A percentile compares a stretch with the other conserved stretches of the same genome.
phyloP scores from a whole-genome alignment of 2,329 filamentous ascomycete species.

The Fusarium avenaceum region DNA sequence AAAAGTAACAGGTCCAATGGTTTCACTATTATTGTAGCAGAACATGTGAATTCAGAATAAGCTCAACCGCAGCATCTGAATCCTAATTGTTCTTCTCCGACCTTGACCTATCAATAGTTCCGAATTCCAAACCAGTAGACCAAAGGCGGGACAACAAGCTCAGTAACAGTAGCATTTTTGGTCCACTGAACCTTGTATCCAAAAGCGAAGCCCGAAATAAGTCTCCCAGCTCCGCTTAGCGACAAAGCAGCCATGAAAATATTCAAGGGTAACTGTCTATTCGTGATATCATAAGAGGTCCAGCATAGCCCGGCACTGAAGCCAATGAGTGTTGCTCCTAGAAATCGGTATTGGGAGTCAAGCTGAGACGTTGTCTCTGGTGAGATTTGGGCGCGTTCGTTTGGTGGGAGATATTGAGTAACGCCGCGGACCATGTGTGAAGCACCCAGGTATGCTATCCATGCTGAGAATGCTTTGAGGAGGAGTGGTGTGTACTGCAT shows the following conservation, averaged over 20 bases:
- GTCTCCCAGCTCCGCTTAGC: neutral
- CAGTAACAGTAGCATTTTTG: neutral
- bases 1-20: no score
- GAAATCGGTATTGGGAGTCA: slow-evolving; percentile 3
- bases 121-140: neutral
- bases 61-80: neutral
- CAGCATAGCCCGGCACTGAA: neutral
- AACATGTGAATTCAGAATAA: neutral
- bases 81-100: neutral
- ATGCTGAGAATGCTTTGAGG: slow-evolving; percentile 1
- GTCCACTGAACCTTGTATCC: neutral
- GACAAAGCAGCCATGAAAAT: neutral
- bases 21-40: no score
- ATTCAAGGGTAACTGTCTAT: neutral
- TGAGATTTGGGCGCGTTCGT: neutral
- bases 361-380: neutral
- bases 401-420: neutral
- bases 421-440: neutral
- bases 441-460: neutral
- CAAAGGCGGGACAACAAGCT: neutral
- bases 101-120: neutral
- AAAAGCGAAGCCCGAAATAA: neutral
- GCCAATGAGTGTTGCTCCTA: neutral
- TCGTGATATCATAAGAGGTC: neutral
- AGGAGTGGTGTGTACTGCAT: neutral